phyloP scores from a whole-genome alignment of 2,329 filamentous ascomycete species.

The Juglanconis oblonga region DNA sequence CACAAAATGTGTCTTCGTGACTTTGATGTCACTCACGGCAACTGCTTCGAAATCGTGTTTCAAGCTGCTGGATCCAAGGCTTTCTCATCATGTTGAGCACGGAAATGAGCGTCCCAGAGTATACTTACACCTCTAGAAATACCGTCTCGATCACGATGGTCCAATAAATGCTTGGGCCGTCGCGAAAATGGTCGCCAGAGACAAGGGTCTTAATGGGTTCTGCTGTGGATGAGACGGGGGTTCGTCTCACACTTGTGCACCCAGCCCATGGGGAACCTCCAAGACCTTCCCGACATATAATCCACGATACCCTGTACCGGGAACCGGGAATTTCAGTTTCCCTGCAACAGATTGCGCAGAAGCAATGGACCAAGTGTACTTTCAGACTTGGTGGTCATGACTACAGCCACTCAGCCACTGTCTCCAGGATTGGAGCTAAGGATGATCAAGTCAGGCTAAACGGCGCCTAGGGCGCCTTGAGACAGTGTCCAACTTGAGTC shows the following conservation, averaged over 20 bases:
- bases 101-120: background rate
- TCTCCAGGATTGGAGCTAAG: constrained; percentile 9
- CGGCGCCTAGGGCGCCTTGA: background rate
- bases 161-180: background rate
- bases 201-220: background rate
- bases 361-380: background rate
- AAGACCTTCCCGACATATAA: background rate
- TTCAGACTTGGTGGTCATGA: too few species aligned
- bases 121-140: background rate
- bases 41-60: background rate
- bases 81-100: too few species aligned
- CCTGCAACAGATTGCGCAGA: background rate
- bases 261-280: background rate
- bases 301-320: background rate
- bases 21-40: background rate
- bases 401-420: background rate
- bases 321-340: background rate
- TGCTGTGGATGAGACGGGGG: background rate
- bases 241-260: background rate
- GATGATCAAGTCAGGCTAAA: background rate
- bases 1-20: too few species aligned
- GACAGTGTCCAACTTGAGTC: background rate
- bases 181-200: background rate
- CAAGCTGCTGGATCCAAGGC: too few species aligned
- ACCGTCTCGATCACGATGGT: background rate